Evolutionary conservation across 768 basidiomycete species (phyloP).

Genomic region (Clavaria fumosa): DNA sequence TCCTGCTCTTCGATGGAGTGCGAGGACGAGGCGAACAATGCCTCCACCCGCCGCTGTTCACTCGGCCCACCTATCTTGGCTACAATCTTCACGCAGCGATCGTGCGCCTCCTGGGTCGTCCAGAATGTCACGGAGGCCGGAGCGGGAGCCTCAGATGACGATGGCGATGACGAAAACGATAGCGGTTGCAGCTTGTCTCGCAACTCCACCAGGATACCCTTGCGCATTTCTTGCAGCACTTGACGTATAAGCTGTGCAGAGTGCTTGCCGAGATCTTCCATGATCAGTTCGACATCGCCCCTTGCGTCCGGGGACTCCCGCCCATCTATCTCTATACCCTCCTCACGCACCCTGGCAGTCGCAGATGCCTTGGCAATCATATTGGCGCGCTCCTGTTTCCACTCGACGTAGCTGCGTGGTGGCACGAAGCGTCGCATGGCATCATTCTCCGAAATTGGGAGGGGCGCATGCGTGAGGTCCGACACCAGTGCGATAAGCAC

Average conservation of each 20-base stretch:
- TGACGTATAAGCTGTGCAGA: slow-evolving; percentile 60
- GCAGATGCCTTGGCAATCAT: slow-evolving; percentile 11
- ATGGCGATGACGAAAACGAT: no score
- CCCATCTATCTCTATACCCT: slow-evolving; percentile 7
- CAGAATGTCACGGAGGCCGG: slow-evolving; percentile 42
- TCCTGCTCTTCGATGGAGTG: slow-evolving; percentile 13
- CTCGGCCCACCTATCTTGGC: slow-evolving; percentile 60
- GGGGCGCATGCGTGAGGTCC: slow-evolving; percentile 59
- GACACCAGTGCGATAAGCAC: slow-evolving; percentile 73
- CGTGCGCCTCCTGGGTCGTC: slow-evolving; percentile 65
- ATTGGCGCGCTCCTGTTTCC: slow-evolving; percentile 32
- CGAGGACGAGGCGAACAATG: slow-evolving; percentile 30
- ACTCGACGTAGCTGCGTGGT: slow-evolving; percentile 38
- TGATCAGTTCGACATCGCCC: slow-evolving; percentile 19
- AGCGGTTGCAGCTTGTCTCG: slow-evolving; percentile 34
- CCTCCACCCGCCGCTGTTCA: slow-evolving; percentile 49
- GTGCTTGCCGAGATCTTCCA: no score
- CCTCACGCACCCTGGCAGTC: neutral
- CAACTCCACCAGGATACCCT: slow-evolving; percentile 46
- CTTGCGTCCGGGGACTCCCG: slow-evolving; percentile 15
- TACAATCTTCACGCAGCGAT: slow-evolving; percentile 62
- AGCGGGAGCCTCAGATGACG: slow-evolving; percentile 6
- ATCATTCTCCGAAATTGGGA: slow-evolving; percentile 42
- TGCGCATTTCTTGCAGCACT: slow-evolving; percentile 58
- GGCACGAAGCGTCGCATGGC: slow-evolving; percentile 52